Percentiles rank a stretch among this genome's conserved stretches.
phyloP scores from a whole-genome alignment of 805 yeast genomes.

The Yueomyces sp. region DNA sequence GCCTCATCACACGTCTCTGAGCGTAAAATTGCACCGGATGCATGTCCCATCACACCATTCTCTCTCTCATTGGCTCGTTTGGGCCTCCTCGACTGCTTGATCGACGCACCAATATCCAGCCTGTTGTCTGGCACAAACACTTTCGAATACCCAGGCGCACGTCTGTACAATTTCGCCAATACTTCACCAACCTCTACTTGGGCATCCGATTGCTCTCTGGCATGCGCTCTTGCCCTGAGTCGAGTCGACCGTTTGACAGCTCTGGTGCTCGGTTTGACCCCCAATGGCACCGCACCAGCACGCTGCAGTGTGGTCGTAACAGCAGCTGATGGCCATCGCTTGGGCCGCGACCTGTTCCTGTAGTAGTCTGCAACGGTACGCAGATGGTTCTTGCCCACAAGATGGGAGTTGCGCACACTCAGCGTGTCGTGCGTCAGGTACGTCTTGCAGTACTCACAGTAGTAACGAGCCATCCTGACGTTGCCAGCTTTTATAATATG shows the following conservation, averaged over 20 bases:
- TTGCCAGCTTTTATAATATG: constrained; percentile 1
- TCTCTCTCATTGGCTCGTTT: constrained; percentile 6
- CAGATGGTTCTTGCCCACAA: constrained; percentile 65
- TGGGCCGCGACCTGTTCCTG: constrained; percentile 27
- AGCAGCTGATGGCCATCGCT: neutral
- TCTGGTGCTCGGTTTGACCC: neutral
- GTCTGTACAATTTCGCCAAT: constrained; percentile 5
- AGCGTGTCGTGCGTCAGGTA: constrained; percentile 80
- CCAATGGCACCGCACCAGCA: neutral
- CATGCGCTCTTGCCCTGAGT: neutral
- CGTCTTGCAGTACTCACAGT: constrained; percentile 76
- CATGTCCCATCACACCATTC: neutral
- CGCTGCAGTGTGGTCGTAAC: neutral
- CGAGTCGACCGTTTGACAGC: neutral
- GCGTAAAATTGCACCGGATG: neutral
- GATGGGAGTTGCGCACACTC: constrained; percentile 72
- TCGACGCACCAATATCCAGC: constrained; percentile 6
- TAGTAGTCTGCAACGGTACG: constrained; percentile 63
- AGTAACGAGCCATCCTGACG: constrained; percentile 51
- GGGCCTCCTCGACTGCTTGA: constrained; percentile 5
- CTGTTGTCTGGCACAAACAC: constrained; percentile 7
- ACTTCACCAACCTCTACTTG: neutral
- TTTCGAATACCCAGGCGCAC: constrained; percentile 10
- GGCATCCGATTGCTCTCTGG: neutral
- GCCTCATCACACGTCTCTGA: neutral